Evolutionary conservation across 177 flowering plant genomes (phyloP).

Genomic region (Vitis hybrid): DNA sequence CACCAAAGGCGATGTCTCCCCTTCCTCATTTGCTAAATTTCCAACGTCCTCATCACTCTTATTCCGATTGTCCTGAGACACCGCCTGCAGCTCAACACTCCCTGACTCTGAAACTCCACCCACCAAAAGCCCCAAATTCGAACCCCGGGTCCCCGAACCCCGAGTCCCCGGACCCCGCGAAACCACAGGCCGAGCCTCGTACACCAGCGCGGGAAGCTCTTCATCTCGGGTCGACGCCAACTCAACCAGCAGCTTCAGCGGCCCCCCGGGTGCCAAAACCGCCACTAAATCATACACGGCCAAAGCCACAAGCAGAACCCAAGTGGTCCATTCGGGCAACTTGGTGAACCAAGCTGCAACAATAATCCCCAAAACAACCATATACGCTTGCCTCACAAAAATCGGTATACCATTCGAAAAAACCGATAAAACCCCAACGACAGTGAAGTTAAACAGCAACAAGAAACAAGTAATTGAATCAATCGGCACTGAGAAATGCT

Average conservation of each 20-base stretch:
- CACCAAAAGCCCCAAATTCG: slow-evolving; percentile 49
- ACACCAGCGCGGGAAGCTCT: slow-evolving; percentile 84
- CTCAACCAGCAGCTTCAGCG: slow-evolving; percentile 83
- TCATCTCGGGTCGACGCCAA: slow-evolving; percentile 78
- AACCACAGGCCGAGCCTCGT: slow-evolving; percentile 76
- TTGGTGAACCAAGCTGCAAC: slow-evolving; percentile 89
- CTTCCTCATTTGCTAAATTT: slow-evolving; percentile 27
- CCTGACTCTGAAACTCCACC: slow-evolving; percentile 45
- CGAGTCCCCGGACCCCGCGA: slow-evolving; percentile 8
- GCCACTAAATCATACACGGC: slow-evolving; percentile 89
- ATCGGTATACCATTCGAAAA: slow-evolving; percentile 70
- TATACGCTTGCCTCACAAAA: slow-evolving; percentile 62
- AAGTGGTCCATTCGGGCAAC: slow-evolving; percentile 94
- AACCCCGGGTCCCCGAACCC: slow-evolving; percentile 10
- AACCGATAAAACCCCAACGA: slow-evolving; percentile 66
- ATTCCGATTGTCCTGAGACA: slow-evolving; percentile 18
- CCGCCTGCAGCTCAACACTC: slow-evolving; percentile 65
- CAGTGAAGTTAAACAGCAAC: slow-evolving; percentile 63
- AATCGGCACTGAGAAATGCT: slow-evolving; percentile 63
- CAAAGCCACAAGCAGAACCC: slow-evolving; percentile 76
- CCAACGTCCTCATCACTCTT: slow-evolving; percentile 13
- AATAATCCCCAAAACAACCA: slow-evolving; percentile 72
- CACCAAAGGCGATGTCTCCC: slow-evolving; percentile 59
- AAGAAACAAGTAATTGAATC: slow-evolving; percentile 60
- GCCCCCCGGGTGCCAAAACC: slow-evolving; percentile 89